These are phyloP conservation scores for Acmispon strigosus DNA, from an alignment of 306 rosid genomes.

Conservation along the genomic window DNA sequence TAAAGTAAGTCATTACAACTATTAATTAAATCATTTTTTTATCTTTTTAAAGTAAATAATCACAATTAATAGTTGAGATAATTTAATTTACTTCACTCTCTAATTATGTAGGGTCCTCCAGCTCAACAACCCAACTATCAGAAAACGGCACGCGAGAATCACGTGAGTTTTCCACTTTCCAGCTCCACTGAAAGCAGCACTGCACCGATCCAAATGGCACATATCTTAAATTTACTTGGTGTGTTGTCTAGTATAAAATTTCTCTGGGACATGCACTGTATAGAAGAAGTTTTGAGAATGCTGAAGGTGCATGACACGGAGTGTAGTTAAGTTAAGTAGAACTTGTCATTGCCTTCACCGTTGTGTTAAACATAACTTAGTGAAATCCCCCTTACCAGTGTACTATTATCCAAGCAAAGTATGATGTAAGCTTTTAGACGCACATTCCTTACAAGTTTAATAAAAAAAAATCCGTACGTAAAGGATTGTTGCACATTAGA, in stretches of 20 bases:
- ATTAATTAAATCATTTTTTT: too few species aligned
- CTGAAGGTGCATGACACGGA: neutral
- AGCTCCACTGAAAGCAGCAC: neutral
- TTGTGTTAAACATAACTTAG: neutral
- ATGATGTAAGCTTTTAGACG: neutral
- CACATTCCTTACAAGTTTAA: neutral
- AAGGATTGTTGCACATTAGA: neutral
- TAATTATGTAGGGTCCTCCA: too few species aligned
- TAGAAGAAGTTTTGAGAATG: neutral
- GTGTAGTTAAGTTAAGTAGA: neutral
- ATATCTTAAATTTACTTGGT: neutral
- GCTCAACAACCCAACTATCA: too few species aligned
- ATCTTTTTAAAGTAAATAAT: too few species aligned
- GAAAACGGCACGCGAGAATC: slow-evolving; percentile 15
- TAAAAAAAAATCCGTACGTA: neutral
- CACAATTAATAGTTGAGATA: too few species aligned
- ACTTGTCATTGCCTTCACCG: neutral
- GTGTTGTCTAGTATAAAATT: neutral
- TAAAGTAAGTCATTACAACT: too few species aligned
- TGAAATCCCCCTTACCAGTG: neutral
- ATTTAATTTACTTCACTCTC: too few species aligned
- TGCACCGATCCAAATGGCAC: neutral
- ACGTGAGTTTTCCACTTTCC: slow-evolving; percentile 8
- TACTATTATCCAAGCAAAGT: neutral
- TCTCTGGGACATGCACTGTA: neutral